Percentiles rank a stretch among this genome's conserved stretches.
phyloP scores from a whole-genome alignment of 176 grass and related monocot species.

The Panicum miliaceum region DNA sequence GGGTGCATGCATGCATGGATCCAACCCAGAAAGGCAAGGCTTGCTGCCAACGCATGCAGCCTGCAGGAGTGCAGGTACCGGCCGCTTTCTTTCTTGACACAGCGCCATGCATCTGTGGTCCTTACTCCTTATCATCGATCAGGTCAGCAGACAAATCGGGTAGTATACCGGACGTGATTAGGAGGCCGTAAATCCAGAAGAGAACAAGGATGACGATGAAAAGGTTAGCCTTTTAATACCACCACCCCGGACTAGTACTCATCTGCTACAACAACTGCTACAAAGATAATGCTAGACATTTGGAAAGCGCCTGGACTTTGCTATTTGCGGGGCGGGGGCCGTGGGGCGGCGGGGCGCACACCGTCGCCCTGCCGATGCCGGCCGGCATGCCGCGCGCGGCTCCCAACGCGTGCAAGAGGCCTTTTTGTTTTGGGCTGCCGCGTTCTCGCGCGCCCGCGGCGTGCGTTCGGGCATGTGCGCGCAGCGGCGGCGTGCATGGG shows the following conservation, averaged over 20 bases:
- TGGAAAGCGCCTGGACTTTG: conserved; percentile 26
- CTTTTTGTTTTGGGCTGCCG: background rate
- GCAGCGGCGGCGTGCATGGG: background rate
- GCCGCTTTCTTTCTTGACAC: background rate
- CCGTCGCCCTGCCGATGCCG: background rate
- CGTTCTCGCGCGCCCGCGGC: background rate
- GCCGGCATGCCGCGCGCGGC: background rate
- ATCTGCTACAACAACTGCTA: background rate
- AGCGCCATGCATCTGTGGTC: conserved; percentile 30
- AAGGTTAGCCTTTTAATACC: conserved; percentile 31
- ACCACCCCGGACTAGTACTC: background rate
- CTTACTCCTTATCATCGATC: background rate
- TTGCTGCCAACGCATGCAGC: background rate
- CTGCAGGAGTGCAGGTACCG: background rate
- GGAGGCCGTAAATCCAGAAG: background rate
- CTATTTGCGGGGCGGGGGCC: conserved; percentile 7
- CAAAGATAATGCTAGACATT: conserved; percentile 7
- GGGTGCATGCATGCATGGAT: conserved; percentile 15
- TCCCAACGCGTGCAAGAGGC: conserved; percentile 27
- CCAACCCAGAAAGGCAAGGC: conserved; percentile 28
- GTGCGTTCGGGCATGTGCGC: background rate
- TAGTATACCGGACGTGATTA: background rate
- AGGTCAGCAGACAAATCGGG: background rate
- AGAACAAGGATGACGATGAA: conserved; percentile 30
- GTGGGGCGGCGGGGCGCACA: background rate